Conservation (phyloP, 2,329 filamentous ascomycete genomes). For the Fusarium nygamai region DNA sequence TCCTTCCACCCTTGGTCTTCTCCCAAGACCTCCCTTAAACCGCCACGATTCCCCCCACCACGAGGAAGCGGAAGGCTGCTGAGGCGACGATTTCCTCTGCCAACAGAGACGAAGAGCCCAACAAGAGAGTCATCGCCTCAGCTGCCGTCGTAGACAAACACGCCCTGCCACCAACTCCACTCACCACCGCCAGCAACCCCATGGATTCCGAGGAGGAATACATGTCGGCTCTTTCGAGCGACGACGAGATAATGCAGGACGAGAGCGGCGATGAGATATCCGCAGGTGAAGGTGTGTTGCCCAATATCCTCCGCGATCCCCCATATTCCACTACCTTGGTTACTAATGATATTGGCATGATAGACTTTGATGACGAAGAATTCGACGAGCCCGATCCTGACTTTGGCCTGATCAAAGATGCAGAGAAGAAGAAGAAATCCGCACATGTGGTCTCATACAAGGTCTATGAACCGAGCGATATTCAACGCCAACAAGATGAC, state of each 20-base stretch:
- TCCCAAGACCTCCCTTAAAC: slow-evolving; percentile 32
- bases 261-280: slow-evolving; percentile 79
- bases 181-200: slow-evolving; percentile 63
- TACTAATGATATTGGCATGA: slow-evolving; percentile 22
- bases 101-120: slow-evolving; percentile 54
- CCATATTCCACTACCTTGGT: slow-evolving; percentile 2
- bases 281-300: slow-evolving; percentile 58
- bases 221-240: slow-evolving; percentile 82
- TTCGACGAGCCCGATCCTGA: slow-evolving; percentile 67
- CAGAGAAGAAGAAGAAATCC: slow-evolving; percentile 75
- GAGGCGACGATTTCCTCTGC: slow-evolving; percentile 68
- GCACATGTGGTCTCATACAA: slow-evolving; percentile 87
- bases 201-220: slow-evolving; percentile 99
- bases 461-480: slow-evolving; percentile 81
- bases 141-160: slow-evolving; percentile 50
- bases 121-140: slow-evolving; percentile 68
- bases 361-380: slow-evolving; percentile 68
- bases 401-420: slow-evolving; percentile 66
- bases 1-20: slow-evolving; percentile 11
- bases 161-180: slow-evolving; percentile 66
- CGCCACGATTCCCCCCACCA: slow-evolving; percentile 68
- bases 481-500: slow-evolving; percentile 84
- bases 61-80: slow-evolving; percentile 72
- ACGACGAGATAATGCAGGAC: slow-evolving; percentile 78
- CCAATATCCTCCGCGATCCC: slow-evolving; percentile 3